Conservation (phyloP, 2,329 filamentous ascomycete species). For the Aspergillaceae sp. region DNA sequence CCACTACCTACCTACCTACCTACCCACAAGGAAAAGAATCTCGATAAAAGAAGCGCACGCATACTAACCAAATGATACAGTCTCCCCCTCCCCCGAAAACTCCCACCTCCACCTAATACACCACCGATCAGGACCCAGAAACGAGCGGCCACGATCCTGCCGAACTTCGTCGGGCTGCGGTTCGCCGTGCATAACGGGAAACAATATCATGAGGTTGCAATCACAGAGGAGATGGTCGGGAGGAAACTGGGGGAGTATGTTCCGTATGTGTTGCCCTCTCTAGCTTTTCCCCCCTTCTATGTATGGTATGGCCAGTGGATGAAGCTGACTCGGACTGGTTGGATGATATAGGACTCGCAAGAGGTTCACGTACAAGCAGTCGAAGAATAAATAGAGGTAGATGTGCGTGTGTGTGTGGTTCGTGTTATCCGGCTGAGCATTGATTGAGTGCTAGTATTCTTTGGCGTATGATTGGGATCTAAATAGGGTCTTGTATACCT, state of each 20-base stretch:
- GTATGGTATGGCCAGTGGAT: no score
- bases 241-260: slow-evolving; percentile 92
- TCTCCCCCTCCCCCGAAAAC: slow-evolving; percentile 32
- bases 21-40: no score
- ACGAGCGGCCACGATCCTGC: slow-evolving; percentile 78
- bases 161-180: slow-evolving; percentile 80
- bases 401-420: not conserved
- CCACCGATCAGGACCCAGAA: slow-evolving; percentile 78
- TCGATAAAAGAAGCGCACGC: not conserved
- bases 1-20: no score
- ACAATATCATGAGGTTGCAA: slow-evolving; percentile 68
- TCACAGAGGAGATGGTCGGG: slow-evolving; percentile 94
- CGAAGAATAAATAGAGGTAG: slow-evolving; percentile 56
- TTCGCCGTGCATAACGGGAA: slow-evolving; percentile 93
- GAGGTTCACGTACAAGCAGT: slow-evolving; percentile 59
- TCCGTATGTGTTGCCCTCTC: slow-evolving; percentile 50
- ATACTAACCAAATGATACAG: slow-evolving; percentile 14
- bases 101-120: slow-evolving; percentile 51
- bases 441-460: no score
- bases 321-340: not conserved
- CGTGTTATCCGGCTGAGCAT: not conserved
- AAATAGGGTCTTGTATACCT: not conserved
- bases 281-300: slow-evolving; percentile 1
- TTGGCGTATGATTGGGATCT: no score
- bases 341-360: slow-evolving; percentile 51